Evolutionary conservation across 768 basidiomycete species (phyloP).

Genomic region (Russula sp.): DNA sequence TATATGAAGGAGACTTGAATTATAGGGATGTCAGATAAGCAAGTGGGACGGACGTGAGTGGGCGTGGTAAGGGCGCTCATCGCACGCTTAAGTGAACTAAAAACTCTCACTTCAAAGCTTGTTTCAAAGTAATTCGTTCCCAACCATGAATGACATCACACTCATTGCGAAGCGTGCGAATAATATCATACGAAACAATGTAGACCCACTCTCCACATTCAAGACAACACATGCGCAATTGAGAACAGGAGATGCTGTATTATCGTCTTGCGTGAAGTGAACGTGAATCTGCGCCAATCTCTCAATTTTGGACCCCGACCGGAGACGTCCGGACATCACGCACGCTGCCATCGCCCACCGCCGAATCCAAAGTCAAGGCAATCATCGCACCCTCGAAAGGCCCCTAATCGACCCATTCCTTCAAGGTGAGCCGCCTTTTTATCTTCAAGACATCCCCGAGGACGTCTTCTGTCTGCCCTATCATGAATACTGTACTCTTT

Average conservation of each 20-base stretch:
- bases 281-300: neutral
- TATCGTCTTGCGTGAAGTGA: neutral
- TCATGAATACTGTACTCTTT: constrained; percentile 23
- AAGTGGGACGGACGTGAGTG: constrained; percentile 13
- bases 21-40: constrained; percentile 29
- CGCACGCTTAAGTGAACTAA: neutral
- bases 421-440: constrained; percentile 57
- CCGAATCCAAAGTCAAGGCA: constrained; percentile 1
- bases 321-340: constrained; percentile 18
- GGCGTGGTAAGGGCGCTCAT: constrained; percentile 17
- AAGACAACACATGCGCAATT: neutral
- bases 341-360: neutral
- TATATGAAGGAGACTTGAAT: constrained; percentile 15
- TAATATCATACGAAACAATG: neutral
- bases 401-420: constrained; percentile 38
- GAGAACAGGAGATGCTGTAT: neutral
- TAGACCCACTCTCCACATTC: neutral
- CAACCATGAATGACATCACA: constrained; percentile 12
- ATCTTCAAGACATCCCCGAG: constrained; percentile 27
- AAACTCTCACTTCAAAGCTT: neutral
- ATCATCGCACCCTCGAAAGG: constrained; percentile 25
- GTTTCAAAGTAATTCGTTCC: constrained; percentile 4
- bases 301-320: constrained; percentile 15
- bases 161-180: neutral
- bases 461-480: constrained; percentile 1